These are phyloP conservation scores for Aspergillus sp. DNA, from an alignment of 2,329 filamentous ascomycete genomes.

Conservation along the genomic window DNA sequence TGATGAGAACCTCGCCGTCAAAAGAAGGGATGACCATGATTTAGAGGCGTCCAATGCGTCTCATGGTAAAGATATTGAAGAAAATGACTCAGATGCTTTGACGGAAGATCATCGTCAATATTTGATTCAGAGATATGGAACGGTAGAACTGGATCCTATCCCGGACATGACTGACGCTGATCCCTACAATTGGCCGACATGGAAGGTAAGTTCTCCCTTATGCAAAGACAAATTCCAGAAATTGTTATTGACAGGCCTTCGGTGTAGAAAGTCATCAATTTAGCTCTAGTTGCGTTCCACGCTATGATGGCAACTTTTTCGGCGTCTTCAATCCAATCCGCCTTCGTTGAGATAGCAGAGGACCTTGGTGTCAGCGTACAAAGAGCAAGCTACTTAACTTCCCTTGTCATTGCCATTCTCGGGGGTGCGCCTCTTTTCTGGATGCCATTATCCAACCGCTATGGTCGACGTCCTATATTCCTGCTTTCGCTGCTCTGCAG, in stretches of 20 bases:
- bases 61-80: background rate
- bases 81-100: background rate
- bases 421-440: conserved; percentile 59
- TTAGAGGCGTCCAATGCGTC: too few relatives aligned
- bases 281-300: conserved; percentile 59
- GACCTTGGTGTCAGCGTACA: conserved; percentile 55
- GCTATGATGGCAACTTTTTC: conserved; percentile 61
- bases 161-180: conserved; percentile 54
- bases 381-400: conserved; percentile 56
- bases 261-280: conserved; percentile 50
- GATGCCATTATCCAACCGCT: conserved; percentile 56
- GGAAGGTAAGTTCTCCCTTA: background rate
- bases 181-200: conserved; percentile 42
- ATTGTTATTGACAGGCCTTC: background rate
- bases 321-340: conserved; percentile 57
- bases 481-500: conserved; percentile 53
- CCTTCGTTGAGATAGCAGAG: conserved; percentile 55
- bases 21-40: too few relatives aligned
- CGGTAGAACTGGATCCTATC: conserved; percentile 56
- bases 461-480: conserved; percentile 58
- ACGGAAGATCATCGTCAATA: conserved; percentile 43
- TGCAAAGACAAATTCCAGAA: background rate
- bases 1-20: too few relatives aligned
- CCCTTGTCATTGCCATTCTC: conserved; percentile 57
- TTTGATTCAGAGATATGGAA: conserved; percentile 56